phyloP scores from a whole-genome alignment of 345 rosid genomes.

The Citrus maxima region DNA sequence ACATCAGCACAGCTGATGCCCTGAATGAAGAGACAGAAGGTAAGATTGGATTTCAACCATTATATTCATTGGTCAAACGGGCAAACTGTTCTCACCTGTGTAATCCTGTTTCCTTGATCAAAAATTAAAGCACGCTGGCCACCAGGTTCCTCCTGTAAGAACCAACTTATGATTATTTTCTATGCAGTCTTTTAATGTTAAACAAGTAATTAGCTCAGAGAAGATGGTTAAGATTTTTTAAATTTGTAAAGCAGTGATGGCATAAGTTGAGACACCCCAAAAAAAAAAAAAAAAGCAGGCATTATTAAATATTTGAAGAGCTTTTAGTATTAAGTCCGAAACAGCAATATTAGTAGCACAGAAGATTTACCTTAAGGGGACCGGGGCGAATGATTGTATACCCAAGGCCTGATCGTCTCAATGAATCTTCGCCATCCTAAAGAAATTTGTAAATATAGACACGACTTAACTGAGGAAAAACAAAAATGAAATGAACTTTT shows the following conservation, averaged over 20 bases:
- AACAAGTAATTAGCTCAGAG: background rate
- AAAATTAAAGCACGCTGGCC: constrained; percentile 96
- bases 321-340: background rate
- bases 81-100: constrained; percentile 53
- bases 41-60: background rate
- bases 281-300: background rate
- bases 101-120: constrained; percentile 92
- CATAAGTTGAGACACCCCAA: background rate
- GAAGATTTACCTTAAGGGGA: constrained; percentile 61
- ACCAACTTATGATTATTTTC: background rate
- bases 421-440: constrained; percentile 92
- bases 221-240: background rate
- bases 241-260: background rate
- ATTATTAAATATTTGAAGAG: background rate
- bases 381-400: constrained; percentile 95
- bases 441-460: background rate
- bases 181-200: background rate
- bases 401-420: constrained; percentile 94
- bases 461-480: background rate
- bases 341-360: background rate
- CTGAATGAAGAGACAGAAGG: constrained; percentile 26
- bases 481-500: background rate
- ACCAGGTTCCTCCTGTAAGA: constrained; percentile 88
- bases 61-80: background rate
- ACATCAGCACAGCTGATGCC: constrained; percentile 94